A percentile compares a stretch with the other conserved stretches of the same genome.
These are phyloP conservation scores for Priceomyces medius DNA, from an alignment of 805 yeast species.

Conservation along the genomic window DNA sequence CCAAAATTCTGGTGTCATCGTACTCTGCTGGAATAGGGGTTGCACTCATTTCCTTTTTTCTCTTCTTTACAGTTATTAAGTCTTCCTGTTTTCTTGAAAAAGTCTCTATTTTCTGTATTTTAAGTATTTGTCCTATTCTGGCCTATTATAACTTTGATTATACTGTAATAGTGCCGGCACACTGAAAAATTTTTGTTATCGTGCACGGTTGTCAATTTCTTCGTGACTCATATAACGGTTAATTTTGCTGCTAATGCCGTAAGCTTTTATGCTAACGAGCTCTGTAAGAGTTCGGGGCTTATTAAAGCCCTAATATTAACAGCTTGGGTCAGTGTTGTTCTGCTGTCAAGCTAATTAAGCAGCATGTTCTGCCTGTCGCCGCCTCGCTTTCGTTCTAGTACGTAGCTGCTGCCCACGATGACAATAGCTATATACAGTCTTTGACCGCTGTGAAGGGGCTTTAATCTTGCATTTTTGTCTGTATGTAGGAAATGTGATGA, in stretches of 20 bases:
- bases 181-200: constrained; percentile 6
- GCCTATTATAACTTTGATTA: constrained; percentile 2
- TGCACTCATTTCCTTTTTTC: constrained; percentile 24
- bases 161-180: background rate
- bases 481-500: no score
- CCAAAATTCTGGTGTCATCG: constrained; percentile 75
- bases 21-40: constrained; percentile 65
- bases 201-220: constrained; percentile 5
- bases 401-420: background rate
- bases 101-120: no score
- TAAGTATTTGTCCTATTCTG: background rate
- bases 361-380: background rate
- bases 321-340: background rate
- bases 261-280: background rate
- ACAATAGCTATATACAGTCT: no score
- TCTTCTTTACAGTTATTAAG: no score
- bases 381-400: background rate
- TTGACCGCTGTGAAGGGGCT: no score
- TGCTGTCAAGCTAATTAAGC: background rate
- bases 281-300: no score
- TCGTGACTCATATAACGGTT: constrained; percentile 1
- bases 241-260: background rate
- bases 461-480: no score
- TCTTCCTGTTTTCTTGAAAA: no score
- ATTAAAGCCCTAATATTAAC: no score